phyloP scores from a whole-genome alignment of 2,329 filamentous ascomycete genomes.

The Myrmaecium sp. region DNA sequence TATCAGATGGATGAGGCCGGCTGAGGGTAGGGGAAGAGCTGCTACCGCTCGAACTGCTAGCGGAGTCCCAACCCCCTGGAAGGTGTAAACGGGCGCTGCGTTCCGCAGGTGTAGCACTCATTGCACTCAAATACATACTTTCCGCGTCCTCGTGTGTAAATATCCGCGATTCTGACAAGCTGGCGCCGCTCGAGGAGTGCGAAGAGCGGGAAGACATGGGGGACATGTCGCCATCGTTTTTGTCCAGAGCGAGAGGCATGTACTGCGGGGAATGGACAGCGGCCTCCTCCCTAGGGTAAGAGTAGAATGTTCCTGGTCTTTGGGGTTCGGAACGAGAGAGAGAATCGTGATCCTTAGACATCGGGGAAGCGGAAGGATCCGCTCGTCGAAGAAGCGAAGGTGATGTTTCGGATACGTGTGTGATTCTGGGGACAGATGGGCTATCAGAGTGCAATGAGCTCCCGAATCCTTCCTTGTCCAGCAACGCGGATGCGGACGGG shows the following conservation, averaged over 20 bases:
- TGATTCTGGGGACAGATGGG: too few species aligned
- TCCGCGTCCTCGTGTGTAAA: slow-evolving; percentile 68
- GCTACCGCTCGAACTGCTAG: slow-evolving; percentile 6
- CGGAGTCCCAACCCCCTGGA: slow-evolving; percentile 27
- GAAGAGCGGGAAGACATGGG: too few species aligned
- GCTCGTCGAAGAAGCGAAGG: slow-evolving; percentile 13
- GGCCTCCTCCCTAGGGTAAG: too few species aligned
- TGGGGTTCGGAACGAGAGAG: neutral
- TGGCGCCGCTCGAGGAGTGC: too few species aligned
- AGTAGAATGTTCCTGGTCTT: neutral
- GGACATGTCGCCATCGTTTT: too few species aligned
- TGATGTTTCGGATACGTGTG: slow-evolving; percentile 8
- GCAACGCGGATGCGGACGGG: too few species aligned
- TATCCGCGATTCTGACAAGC: slow-evolving; percentile 50
- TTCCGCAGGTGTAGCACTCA: slow-evolving; percentile 25
- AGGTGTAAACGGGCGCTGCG: slow-evolving; percentile 12
- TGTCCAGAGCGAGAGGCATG: too few species aligned
- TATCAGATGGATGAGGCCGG: slow-evolving; percentile 1
- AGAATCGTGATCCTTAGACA: too few species aligned
- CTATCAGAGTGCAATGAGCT: too few species aligned
- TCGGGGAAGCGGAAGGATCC: too few species aligned
- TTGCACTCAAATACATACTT: slow-evolving; percentile 71
- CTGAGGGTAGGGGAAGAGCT: slow-evolving; percentile 3
- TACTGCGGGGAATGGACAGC: too few species aligned
- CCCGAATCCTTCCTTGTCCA: too few species aligned